A percentile compares a stretch with the other conserved stretches of the same genome.
Evolutionary conservation across 805 yeast species (phyloP).

Genomic region (Pichia scutulata): DNA sequence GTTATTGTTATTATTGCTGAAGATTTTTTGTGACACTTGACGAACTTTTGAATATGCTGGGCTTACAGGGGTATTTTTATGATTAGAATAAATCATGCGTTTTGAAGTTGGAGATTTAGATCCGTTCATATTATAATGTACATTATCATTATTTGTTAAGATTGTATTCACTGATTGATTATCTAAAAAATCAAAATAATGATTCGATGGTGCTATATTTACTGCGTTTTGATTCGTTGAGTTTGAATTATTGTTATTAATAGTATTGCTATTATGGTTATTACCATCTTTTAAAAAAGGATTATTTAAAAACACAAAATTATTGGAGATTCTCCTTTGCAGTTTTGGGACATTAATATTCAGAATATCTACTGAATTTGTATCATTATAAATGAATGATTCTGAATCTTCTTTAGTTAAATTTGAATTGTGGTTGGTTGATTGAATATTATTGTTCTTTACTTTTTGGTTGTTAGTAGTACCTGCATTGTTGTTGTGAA

Average conservation of each 20-base stretch:
- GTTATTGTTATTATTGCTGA: conserved; percentile 2
- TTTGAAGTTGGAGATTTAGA: conserved; percentile 7
- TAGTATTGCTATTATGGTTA: not conserved
- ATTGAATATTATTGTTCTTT: not conserved
- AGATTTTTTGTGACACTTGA: conserved; percentile 23
- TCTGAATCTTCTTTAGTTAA: conserved; percentile 14
- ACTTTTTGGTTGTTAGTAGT: not conserved
- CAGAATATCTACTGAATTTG: conserved; percentile 10
- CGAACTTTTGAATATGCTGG: conserved; percentile 22
- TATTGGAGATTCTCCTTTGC: conserved; percentile 6
- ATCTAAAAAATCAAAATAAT: conserved; percentile 18
- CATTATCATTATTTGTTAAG: conserved; percentile 1
- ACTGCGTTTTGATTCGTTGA: conserved; percentile 2
- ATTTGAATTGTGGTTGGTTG: not conserved
- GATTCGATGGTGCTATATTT: conserved; percentile 2
- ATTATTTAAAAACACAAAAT: not conserved
- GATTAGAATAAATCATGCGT: not conserved
- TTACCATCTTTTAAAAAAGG: conserved; percentile 1
- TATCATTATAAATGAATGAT: conserved; percentile 24
- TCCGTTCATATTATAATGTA: not conserved
- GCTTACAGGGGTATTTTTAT: conserved; percentile 3
- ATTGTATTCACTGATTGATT: conserved; percentile 11
- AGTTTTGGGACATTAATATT: conserved; percentile 6
- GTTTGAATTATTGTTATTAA: not conserved
- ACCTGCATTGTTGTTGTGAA: not conserved